Base-by-base conservation (phyloP, 1,284 basidiomycete genomes). In the Boletus nobilissimus region DNA sequence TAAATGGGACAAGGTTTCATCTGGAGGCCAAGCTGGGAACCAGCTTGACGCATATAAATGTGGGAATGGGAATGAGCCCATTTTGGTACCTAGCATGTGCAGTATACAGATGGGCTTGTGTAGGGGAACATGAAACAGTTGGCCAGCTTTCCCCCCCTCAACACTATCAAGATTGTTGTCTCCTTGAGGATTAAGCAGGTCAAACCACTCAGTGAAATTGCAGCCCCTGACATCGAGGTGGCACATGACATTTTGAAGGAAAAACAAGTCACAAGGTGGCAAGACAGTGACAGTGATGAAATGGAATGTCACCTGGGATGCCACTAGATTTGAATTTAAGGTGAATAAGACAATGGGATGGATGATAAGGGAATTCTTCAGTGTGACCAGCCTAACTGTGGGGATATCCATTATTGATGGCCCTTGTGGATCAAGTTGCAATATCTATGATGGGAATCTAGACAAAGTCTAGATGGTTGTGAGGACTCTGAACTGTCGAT, bases 351-450 rank as follows among this genome's bases (percentile, higher is more conserved):
- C 26, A 40, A 32, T 29, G 38, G 39, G 51, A 65, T 63, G 18
- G 16, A 57, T n/a, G 71, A 72, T 69, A 67, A 78, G 63, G 34
- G 29, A 72, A 64, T 46, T 46, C 48, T 51, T 79, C 75, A 68
- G 40, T 75, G 57, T 80, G 73, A 72, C 32, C n/a, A 34, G 24
- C 32, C 51, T 13, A 9, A 32, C n/a, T 16, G 46, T 72, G 79
- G 82, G 63, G 75, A 67, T 48, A 62, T 43, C 73, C 81, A 75
- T 60, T 72, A 78, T 83, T 73, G 79, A 83, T 79, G 70, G 65
- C 11, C 4, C 63, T 72, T 66, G 79, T 81, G 77, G 82, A 83
- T 83, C 81, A 62, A 40, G 73, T 66, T 65, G 78, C 13, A 82
- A 80, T 43, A 76, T 66, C 34, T 65, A 38, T 24, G 32, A 63